Evolutionary conservation across 2,329 filamentous ascomycete species (phyloP), one percentile per base, ranked within the genome.

Genomic region (Penicillium sp.): DNA sequence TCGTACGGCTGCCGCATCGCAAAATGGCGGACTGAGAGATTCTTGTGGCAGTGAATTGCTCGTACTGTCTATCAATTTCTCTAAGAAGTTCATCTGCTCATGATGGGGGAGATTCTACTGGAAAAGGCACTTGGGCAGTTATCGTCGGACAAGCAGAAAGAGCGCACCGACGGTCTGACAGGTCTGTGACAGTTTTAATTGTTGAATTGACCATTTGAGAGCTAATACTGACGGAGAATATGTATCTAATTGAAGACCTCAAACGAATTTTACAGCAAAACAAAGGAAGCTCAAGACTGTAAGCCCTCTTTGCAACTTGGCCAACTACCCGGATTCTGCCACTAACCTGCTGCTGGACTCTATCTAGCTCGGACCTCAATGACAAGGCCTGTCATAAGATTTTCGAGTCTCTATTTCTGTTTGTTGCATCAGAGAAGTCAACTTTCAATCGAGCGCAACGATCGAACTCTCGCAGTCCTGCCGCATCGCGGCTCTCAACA

Each of bases 311-410:
- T 7, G 14, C n/a, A 28, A 11, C 39, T 29, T 16, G 14, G 3
- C 9, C 7, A 9, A 11, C 3, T 29, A 11, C 23, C n/a, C 2
- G n/a, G 14, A 28, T 26, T 26, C 40, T 6, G 18, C n/a, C 28
- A 9, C 51, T 51, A 43, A 55, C 23, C 19, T 37, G 26, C 16
- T 43, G 14, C 18, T 29, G 34, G 16, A 52, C 37, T 19, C 16
- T 21, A 28, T 24, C 19, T 40, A 47, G 42, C 52, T 46, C 60
- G 75, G 75, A 58, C 71, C 77, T 96, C 29, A 83, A 82, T 42
- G 91, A 96, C 68, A 90, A 89, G 68, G 83, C 83, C n/a, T 96
- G 90, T 62, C 88, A 94, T 67, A 83, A 84, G 55, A 86, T 97
- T 39, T 90, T 91, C 64, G 91, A 97, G 66, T 83, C 85, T 1